These are phyloP conservation scores for Pseudogymnoascus sp. DNA, from an alignment of 2,329 filamentous ascomycete species.

Conservation along the genomic window DNA sequence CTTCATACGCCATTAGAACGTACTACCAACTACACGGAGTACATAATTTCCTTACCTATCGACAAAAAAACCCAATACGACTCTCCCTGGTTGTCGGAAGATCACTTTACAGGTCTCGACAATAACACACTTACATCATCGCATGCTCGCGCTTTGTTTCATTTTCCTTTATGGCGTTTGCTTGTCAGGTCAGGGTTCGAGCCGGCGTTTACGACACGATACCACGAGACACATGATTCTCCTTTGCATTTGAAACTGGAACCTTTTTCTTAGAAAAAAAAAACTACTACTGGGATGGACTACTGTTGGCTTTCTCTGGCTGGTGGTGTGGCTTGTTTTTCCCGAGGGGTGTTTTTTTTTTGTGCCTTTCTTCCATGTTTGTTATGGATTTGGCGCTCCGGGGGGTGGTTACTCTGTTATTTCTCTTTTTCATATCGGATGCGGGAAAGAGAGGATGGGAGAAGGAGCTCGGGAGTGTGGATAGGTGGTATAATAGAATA, in stretches of 20 bases:
- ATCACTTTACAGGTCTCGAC: background rate
- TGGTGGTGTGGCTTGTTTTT: background rate
- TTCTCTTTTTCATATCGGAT: background rate
- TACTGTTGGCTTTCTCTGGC: constrained; percentile 2
- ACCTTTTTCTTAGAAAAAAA: background rate
- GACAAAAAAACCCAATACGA: background rate
- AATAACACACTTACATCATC: background rate
- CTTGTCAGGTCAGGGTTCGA: background rate
- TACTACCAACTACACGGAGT: constrained; percentile 1
- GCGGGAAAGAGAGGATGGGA: background rate
- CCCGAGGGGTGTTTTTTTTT: background rate
- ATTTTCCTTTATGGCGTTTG: constrained; percentile 1
- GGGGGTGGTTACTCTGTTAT: background rate
- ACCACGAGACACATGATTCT: background rate
- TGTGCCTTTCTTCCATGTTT: background rate
- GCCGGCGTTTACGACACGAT: background rate
- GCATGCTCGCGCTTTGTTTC: background rate
- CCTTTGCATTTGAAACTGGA: constrained; percentile 4
- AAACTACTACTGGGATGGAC: background rate
- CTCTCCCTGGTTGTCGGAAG: background rate
- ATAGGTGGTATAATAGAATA: constrained; percentile 5
- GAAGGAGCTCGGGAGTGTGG: background rate
- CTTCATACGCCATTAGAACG: constrained; percentile 1
- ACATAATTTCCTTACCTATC: background rate
- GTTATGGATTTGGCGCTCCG: background rate